These are phyloP conservation scores for Cytospora schulzeri DNA, from an alignment of 2,329 filamentous ascomycete genomes.

Conservation along the genomic window DNA sequence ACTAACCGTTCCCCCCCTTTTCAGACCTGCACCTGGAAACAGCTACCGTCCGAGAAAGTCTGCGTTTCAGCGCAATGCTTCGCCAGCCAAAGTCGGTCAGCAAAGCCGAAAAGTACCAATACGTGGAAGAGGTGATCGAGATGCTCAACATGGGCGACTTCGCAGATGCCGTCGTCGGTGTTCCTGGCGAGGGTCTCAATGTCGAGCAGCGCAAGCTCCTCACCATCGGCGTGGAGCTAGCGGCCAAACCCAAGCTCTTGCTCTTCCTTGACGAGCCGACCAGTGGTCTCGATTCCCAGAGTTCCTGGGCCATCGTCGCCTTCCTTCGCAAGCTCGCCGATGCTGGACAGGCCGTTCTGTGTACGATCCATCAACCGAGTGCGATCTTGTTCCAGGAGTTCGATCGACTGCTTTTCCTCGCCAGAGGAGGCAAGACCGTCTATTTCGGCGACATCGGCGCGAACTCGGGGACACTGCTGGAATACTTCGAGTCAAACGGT, in stretches of 20 bases:
- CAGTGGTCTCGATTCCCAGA: constrained; percentile 63
- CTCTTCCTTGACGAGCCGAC: constrained; percentile 66
- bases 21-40: constrained; percentile 59
- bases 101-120: constrained; percentile 59
- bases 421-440: constrained; percentile 65
- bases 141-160: constrained; percentile 70
- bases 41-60: constrained; percentile 56
- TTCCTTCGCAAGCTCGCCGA: constrained; percentile 65
- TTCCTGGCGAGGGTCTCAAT: constrained; percentile 62
- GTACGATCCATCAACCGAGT: constrained; percentile 58
- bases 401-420: constrained; percentile 65
- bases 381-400: constrained; percentile 58
- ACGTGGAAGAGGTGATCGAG: constrained; percentile 66
- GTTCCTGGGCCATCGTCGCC: constrained; percentile 63
- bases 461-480: constrained; percentile 57
- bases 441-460: constrained; percentile 70
- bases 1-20: not conserved
- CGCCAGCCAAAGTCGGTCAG: constrained; percentile 57
- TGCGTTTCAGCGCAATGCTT: constrained; percentile 59
- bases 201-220: constrained; percentile 64
- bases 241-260: constrained; percentile 58
- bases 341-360: constrained; percentile 55
- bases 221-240: constrained; percentile 63
- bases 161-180: constrained; percentile 65
- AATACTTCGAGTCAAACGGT: constrained; percentile 68